Evolutionary conservation across 106 monocot genomes (phyloP).

Genomic region (Dendrobium catenatum): DNA sequence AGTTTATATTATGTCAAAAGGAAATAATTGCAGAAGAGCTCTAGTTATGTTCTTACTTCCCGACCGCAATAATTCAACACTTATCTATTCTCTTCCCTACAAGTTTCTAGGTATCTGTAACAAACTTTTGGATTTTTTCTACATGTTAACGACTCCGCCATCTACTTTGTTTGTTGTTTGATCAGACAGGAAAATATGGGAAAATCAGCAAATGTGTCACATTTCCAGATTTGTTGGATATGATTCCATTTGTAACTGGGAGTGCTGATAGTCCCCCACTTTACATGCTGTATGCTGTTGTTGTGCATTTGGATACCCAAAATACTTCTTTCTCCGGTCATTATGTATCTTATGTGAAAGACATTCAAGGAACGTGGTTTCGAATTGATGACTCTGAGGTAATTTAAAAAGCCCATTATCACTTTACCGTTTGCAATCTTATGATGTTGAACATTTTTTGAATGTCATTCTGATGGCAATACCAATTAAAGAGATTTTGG

Average conservation of each 20-base stretch:
- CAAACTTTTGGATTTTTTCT: too few relatives aligned
- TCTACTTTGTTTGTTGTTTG: not conserved
- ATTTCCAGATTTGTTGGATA: conserved; percentile 89
- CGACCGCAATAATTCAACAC: too few relatives aligned
- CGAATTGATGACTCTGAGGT: conserved; percentile 87
- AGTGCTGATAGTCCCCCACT: conserved; percentile 79
- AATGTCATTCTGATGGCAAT: too few relatives aligned
- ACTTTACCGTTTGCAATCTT: not conserved
- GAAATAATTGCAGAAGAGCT: too few relatives aligned
- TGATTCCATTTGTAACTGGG: conserved; percentile 90
- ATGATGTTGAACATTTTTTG: not conserved
- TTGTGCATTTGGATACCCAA: conserved; percentile 81
- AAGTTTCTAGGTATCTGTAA: too few relatives aligned
- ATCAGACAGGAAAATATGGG: conserved; percentile 80
- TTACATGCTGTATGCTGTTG: conserved; percentile 84
- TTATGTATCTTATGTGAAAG: conserved; percentile 92
- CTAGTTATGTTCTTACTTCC: too few relatives aligned
- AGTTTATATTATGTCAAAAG: too few relatives aligned
- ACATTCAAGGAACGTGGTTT: conserved; percentile 79
- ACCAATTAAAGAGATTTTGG: too few relatives aligned
- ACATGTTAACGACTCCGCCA: too few relatives aligned
- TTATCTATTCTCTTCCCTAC: too few relatives aligned
- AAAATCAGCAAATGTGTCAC: conserved; percentile 95
- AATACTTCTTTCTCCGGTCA: conserved; percentile 96
- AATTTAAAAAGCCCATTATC: not conserved